Conservation (phyloP, 805 yeast genomes). For the Ogataea haglerorum region DNA sequence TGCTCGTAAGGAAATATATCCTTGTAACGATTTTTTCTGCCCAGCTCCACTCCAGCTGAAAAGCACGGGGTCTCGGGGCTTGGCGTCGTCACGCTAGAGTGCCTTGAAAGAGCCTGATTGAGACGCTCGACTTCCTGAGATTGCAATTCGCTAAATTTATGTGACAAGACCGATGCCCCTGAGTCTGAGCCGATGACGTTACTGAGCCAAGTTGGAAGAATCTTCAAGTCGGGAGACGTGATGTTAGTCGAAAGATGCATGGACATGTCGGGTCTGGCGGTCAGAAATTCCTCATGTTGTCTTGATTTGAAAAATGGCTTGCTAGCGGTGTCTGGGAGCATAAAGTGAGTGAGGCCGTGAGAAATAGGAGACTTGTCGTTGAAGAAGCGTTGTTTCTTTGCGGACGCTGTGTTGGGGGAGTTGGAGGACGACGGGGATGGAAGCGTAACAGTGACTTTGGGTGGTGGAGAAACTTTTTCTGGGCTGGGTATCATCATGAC, state of each 20-base stretch:
- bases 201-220: slow-evolving; percentile 56
- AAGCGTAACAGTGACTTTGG: slow-evolving; percentile 17
- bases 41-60: slow-evolving; percentile 76
- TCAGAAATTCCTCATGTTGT: slow-evolving; percentile 51
- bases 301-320: slow-evolving; percentile 45
- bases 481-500: slow-evolving; percentile 18
- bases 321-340: slow-evolving; percentile 43
- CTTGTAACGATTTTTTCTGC: slow-evolving; percentile 79
- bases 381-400: slow-evolving; percentile 9
- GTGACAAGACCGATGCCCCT: slow-evolving; percentile 40
- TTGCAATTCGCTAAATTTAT: slow-evolving; percentile 65
- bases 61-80: slow-evolving; percentile 41
- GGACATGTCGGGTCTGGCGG: slow-evolving; percentile 25
- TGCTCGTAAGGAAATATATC: slow-evolving; percentile 88
- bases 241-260: slow-evolving; percentile 25
- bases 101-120: slow-evolving; percentile 39
- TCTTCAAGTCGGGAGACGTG: slow-evolving; percentile 19
- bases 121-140: slow-evolving; percentile 65
- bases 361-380: slow-evolving; percentile 22
- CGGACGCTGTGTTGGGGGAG: slow-evolving; percentile 6
- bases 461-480: slow-evolving; percentile 13
- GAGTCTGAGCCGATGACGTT: slow-evolving; percentile 33
- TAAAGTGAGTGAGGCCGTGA: slow-evolving; percentile 49
- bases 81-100: slow-evolving; percentile 16
- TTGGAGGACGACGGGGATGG: slow-evolving; percentile 26